Evolutionary conservation across 2,329 filamentous ascomycete genomes (phyloP).

Genomic region (Zalaria sp.): DNA sequence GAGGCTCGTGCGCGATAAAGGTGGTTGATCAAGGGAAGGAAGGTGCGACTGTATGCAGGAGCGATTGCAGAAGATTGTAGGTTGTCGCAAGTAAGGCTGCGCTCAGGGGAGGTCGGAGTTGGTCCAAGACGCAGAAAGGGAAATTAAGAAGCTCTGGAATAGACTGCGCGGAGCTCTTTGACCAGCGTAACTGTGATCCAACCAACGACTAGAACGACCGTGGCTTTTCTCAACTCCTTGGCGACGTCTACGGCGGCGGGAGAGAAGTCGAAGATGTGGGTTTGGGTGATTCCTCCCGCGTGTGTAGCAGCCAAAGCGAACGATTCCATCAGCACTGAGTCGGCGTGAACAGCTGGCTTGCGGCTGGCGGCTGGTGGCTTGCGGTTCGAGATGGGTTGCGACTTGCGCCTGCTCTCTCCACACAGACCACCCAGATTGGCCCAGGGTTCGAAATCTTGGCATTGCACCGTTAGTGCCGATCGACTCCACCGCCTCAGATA

Average conservation of each 20-base stretch:
- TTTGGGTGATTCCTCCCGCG: constrained; percentile 24
- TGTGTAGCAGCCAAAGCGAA: constrained; percentile 18
- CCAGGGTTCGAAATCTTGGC: not conserved
- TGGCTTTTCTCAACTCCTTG: constrained; percentile 37
- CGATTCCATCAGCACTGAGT: constrained; percentile 13
- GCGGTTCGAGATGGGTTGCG: not conserved
- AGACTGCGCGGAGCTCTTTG: constrained; percentile 2
- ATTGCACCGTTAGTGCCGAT: not conserved
- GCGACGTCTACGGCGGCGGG: constrained; percentile 33
- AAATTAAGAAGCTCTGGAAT: no score
- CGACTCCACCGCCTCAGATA: not conserved
- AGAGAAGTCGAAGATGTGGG: constrained; percentile 38
- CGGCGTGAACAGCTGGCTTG: not conserved
- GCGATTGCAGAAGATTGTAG: no score
- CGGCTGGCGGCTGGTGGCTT: not conserved
- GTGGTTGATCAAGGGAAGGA: not conserved
- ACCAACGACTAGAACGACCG: constrained; percentile 30
- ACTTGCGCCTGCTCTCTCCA: not conserved
- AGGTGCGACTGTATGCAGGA: not conserved
- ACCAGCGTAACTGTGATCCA: constrained; percentile 15
- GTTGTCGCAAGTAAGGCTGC: no score
- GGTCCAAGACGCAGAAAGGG: not conserved
- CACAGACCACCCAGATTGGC: not conserved
- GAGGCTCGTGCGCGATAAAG: not conserved
- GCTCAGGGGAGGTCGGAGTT: not conserved